Evolutionary conservation across 306 rosid species (phyloP), one percentile per base, ranked within the genome.

Genomic region (Glycyrrhiza uralensis): DNA sequence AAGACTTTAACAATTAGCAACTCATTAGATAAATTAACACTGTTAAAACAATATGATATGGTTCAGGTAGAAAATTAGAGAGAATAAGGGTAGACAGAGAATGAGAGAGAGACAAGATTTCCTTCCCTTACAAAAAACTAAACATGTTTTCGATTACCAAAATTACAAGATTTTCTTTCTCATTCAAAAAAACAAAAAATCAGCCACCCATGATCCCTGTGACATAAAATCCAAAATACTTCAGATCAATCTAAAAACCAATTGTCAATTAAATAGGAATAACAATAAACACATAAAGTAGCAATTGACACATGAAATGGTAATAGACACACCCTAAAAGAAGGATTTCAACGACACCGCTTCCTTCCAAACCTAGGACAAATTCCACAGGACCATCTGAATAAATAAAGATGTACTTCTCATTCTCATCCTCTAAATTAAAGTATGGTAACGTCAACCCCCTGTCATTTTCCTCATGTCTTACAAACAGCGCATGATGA

Each of bases 361-460:
- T 30, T 42, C 18, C 23, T 29, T 22, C 29, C 47, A 55, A 54
- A 56, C 67, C 38, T 14, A 30, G 68, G 30, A 76, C 52, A 56
- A 76, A 76, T 76, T 76, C 75, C 69, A 30, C 0, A 44, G 80
- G 80, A 76, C 80, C 80, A 76, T 32, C 0, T 56, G 69, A 76
- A 66, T 61, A 50, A 30, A 50, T 58, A 76, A 66, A 55, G 74
- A 66, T 22, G 32, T 22, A 44, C 33, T 29, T 76, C 75, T 55
- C 61, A 66, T 76, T 76, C 80, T 76, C 80, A 38, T 55, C 75
- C 74, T 76, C 80, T 41, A 66, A 14, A 36, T 35, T 32, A 75
- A 69, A 56, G 72, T n/a, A 55, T 12, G 49, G 60, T 7, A 54
- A 2, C 59, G 65, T 18, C 62, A 45, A 18, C 15, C 55, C 38